Evolutionary conservation across 148 eudicot species (phyloP).

Genomic region (Chenopodium suecicum): DNA sequence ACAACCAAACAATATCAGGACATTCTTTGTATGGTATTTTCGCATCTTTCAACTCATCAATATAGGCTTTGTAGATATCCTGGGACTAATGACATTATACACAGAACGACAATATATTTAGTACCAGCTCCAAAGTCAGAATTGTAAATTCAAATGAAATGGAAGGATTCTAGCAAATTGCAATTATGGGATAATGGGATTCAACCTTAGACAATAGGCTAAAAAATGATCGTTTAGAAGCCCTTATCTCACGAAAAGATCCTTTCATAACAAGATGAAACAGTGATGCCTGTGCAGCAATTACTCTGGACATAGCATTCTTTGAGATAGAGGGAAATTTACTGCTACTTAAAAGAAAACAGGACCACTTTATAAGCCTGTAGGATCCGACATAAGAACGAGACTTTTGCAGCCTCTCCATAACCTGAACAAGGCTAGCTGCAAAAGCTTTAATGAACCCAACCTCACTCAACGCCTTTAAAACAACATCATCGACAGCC

Average conservation of each 20-base stretch:
- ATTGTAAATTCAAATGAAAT: too few relatives aligned
- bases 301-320: slow-evolving; percentile 76
- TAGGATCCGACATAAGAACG: slow-evolving; percentile 68
- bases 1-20: slow-evolving; percentile 62
- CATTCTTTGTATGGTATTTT: slow-evolving; percentile 68
- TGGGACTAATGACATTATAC: slow-evolving; percentile 49
- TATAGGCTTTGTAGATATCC: slow-evolving; percentile 49
- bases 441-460: slow-evolving; percentile 83
- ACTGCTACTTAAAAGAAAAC: slow-evolving; percentile 63
- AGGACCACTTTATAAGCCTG: slow-evolving; percentile 90
- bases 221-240: slow-evolving; percentile 58
- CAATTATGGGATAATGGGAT: background rate
- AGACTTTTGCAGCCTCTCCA: slow-evolving; percentile 78
- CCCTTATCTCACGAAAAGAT: slow-evolving; percentile 69
- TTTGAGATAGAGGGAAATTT: slow-evolving; percentile 74
- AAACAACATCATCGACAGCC: slow-evolving; percentile 77
- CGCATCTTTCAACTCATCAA: slow-evolving; percentile 65
- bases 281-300: slow-evolving; percentile 63
- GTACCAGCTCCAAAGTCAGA: background rate
- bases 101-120: background rate
- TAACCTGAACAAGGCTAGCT: slow-evolving; percentile 75
- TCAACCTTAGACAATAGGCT: slow-evolving; percentile 68
- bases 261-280: slow-evolving; percentile 65
- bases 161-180: background rate
- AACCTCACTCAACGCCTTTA: slow-evolving; percentile 55